Evolutionary conservation across 805 yeast species (phyloP).

Genomic region (Dipodascopsis tothii): DNA sequence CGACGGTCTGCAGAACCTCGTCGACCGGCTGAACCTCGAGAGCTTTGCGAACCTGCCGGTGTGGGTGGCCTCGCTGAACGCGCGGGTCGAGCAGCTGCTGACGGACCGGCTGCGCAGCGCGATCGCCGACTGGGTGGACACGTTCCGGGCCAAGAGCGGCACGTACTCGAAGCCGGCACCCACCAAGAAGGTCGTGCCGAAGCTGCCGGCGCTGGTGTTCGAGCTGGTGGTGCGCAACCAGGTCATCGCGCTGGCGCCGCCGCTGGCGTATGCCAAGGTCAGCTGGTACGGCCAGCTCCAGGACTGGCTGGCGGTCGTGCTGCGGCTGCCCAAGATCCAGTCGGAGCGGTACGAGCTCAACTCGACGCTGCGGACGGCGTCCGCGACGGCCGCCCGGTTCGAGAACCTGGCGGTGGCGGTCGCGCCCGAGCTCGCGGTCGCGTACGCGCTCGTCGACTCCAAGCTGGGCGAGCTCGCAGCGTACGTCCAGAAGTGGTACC

Average conservation of each 20-base stretch:
- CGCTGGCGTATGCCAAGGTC: conserved; percentile 24
- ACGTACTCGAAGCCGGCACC: background rate
- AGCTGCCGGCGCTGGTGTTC: conserved; percentile 16
- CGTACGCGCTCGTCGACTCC: conserved; percentile 31
- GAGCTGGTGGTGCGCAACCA: conserved; percentile 28
- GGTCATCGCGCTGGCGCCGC: conserved; percentile 27
- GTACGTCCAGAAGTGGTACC: conserved; percentile 47
- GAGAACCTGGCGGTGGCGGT: background rate
- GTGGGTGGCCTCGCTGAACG: conserved; percentile 35
- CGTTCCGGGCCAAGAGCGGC: conserved; percentile 9
- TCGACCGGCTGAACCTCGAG: conserved; percentile 28
- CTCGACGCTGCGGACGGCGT: background rate
- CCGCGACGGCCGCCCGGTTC: background rate
- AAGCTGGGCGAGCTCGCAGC: conserved; percentile 28
- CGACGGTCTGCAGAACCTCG: conserved; percentile 31
- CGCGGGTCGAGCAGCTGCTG: conserved; percentile 29
- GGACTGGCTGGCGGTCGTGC: conserved; percentile 16
- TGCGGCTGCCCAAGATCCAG: conserved; percentile 13
- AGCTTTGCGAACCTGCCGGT: conserved; percentile 33
- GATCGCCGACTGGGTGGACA: conserved; percentile 25
- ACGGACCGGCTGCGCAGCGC: conserved; percentile 26
- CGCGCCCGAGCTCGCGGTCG: conserved; percentile 4
- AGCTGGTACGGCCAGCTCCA: conserved; percentile 21
- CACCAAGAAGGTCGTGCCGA: background rate
- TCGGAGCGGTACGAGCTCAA: conserved; percentile 16